Evolutionary conservation across 805 yeast species (phyloP), one percentile per base, ranked within the genome.

Genomic region (Vanderwaltozyma polyspora): DNA sequence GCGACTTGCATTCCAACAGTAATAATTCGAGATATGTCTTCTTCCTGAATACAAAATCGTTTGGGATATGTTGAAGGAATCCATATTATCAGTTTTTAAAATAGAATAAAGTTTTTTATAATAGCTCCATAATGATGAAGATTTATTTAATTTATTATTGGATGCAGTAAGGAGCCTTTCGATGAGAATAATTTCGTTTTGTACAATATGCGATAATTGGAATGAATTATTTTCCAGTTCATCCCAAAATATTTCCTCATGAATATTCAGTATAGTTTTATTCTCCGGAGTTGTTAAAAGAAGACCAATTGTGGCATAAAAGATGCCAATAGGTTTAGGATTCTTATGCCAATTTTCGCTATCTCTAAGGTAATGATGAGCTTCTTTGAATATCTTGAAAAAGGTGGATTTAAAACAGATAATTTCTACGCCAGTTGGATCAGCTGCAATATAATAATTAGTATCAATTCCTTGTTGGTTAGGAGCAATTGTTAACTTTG

Each of bases 1-100:
- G 19, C 55, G 45, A 8, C 52, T 31, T n/a, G 62, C 51, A 34
- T 56, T 53, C 66, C 68, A 64, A 6, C 66, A 54, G 35, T 64
- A 64, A 34, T 62, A 64, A 35, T 63, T 64, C 0, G 63, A 49
- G 14, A 47, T 41, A 38, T 64, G 68, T 4, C 47, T 33, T 8
- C 39, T 38, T 1, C 58, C 64, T 1, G 67, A 53, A 5, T 28
- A 29, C 2, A 53, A 15, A 9, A 57, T 46, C 0, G 54, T 43
- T 1, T 38, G 17, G 6, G 44, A 25, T 28, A 46, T 49, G 5
- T 43, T 31, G 4, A 39, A 11, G 3, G 25, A 16, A 5, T 21
- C 23, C 7, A 13, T 15, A 8, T 16, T 11, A 16, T 22, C 22
- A 4, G n/a, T 10, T 4, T 28, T 28, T 17, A 18, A 17, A 5